Evolutionary conservation across 352 stramenopile species (phyloP).

Genomic region (Globisporangium camurandrum): DNA sequence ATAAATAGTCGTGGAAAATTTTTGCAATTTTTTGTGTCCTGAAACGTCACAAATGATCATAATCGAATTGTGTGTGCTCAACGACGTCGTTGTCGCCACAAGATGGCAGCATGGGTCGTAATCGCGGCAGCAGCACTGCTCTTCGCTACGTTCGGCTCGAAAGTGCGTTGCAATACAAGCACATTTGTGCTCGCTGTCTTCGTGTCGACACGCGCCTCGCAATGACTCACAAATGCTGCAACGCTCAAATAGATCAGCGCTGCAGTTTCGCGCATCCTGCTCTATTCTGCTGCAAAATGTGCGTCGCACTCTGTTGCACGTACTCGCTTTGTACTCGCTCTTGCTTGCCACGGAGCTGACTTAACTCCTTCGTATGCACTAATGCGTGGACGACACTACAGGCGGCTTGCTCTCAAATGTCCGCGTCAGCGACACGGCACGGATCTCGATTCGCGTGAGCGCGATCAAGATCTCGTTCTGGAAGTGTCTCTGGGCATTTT

Average conservation of each 20-base stretch:
- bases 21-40: no score
- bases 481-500: conserved; percentile 40
- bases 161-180: neutral
- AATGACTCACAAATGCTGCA: neutral
- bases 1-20: no score
- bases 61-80: no score
- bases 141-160: no score
- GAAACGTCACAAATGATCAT: no score
- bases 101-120: no score
- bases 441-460: conserved; percentile 30
- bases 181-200: no score
- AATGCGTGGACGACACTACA: conserved; percentile 3
- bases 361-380: neutral
- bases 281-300: conserved; percentile 6
- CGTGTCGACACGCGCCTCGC: neutral
- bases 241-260: conserved; percentile 12
- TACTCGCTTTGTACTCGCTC: neutral
- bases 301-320: neutral
- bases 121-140: no score
- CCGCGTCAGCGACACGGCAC: conserved; percentile 21
- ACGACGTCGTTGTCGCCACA: no score
- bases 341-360: neutral
- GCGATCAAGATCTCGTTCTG: conserved; percentile 46
- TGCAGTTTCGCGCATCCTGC: conserved; percentile 1
- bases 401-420: conserved; percentile 48